A percentile compares a stretch with the other conserved stretches of the same genome.
Evolutionary conservation across 75 land plant genomes (phyloP).

Genomic region (Sequoia sempervirens): DNA sequence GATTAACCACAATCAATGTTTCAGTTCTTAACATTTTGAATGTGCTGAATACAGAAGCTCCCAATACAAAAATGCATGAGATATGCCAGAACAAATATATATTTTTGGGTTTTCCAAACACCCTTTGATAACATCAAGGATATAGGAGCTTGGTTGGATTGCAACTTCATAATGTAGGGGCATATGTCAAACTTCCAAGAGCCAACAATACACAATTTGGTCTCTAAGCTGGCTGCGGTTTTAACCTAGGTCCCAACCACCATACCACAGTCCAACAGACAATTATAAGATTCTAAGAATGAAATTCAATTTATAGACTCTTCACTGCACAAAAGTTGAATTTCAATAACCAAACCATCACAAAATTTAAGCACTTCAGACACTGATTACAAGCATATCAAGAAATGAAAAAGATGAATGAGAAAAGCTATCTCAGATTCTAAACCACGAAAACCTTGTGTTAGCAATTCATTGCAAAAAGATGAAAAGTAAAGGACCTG

Average conservation of each 20-base stretch:
- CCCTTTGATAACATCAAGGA: not conserved
- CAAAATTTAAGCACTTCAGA: not conserved
- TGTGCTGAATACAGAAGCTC: not conserved
- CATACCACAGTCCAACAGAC: not conserved
- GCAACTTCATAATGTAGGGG: not conserved
- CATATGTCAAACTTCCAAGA: too few species aligned
- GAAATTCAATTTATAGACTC: not conserved
- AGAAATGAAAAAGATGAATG: not conserved
- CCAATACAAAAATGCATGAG: not conserved
- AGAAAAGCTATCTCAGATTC: not conserved
- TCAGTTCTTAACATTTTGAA: not conserved
- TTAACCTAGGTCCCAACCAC: not conserved
- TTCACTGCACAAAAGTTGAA: not conserved
- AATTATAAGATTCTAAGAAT: not conserved
- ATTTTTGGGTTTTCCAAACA: not conserved
- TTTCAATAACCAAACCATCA: not conserved
- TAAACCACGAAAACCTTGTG: not conserved
- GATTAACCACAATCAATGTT: not conserved
- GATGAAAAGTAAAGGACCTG: constrained; percentile 18
- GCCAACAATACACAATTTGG: not conserved
- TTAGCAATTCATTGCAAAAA: not conserved
- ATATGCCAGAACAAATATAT: not conserved
- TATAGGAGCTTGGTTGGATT: not conserved
- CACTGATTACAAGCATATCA: not conserved
- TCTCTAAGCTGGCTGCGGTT: not conserved